Conservation (phyloP, 768 basidiomycete species). For the Lyophyllum semitale region DNA sequence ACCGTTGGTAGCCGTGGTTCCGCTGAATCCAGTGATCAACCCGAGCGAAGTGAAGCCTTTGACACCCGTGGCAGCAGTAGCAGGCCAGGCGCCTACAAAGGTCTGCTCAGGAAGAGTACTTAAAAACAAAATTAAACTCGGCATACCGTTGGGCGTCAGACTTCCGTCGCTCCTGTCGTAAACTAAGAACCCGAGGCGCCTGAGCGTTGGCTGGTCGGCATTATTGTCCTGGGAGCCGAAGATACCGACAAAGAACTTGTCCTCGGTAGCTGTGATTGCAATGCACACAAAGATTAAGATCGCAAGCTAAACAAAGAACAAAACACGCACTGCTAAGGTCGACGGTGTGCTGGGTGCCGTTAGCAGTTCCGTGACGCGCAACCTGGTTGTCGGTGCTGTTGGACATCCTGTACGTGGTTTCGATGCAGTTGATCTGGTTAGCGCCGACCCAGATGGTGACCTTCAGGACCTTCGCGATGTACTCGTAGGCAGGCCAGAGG, state of each 20-base stretch:
- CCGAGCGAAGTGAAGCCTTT: conserved; percentile 6
- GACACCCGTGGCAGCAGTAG: not conserved
- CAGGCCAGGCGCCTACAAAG: not conserved
- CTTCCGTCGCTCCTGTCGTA: not conserved
- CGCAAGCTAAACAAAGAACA: not conserved
- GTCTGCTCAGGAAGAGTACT: not conserved
- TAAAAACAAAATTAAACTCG: not conserved
- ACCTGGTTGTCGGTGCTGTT: not conserved
- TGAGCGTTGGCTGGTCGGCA: not conserved
- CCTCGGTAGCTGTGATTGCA: not conserved
- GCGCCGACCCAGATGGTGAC: not conserved
- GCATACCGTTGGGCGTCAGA: not conserved
- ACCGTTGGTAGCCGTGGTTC: not conserved
- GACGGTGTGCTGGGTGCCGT: too few species aligned
- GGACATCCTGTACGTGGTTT: not conserved
- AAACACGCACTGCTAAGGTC: not conserved
- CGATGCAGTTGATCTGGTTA: not conserved
- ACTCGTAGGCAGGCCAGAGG: not conserved
- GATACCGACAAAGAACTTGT: not conserved
- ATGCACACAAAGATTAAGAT: not conserved
- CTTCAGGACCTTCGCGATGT: not conserved
- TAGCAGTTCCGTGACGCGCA: not conserved
- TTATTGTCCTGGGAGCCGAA: not conserved
- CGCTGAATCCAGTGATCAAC: conserved; percentile 6
- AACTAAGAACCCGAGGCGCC: not conserved